Evolutionary conservation across 257 asterid species (phyloP).

Genomic region (Fraxinus excelsior): DNA sequence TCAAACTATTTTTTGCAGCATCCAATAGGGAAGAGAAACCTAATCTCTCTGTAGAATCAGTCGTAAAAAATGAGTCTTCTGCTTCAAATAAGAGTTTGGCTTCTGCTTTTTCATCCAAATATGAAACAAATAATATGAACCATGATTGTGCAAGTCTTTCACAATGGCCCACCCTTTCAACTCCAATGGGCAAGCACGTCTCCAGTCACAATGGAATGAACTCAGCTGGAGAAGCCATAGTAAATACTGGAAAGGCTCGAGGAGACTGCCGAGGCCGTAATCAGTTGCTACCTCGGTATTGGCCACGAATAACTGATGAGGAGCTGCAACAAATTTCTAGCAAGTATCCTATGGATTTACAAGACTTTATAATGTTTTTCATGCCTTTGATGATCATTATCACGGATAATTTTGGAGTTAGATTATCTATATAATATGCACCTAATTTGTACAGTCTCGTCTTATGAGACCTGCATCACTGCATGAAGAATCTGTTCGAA

Average conservation of each 20-base stretch:
- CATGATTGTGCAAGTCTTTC: slow-evolving; percentile 35
- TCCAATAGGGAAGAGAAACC: slow-evolving; percentile 45
- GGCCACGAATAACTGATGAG: slow-evolving; percentile 60
- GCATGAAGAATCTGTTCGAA: slow-evolving; percentile 15
- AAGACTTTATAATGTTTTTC: slow-evolving; percentile 12
- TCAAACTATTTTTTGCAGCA: slow-evolving; percentile 48
- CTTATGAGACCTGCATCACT: slow-evolving; percentile 15
- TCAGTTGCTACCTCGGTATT: slow-evolving; percentile 70
- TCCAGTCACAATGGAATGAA: slow-evolving; percentile 44
- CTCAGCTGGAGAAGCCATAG: slow-evolving; percentile 45
- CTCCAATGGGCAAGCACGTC: slow-evolving; percentile 43
- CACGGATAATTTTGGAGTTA: slow-evolving; percentile 8
- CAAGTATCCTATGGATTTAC: slow-evolving; percentile 65
- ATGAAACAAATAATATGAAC: slow-evolving; percentile 42
- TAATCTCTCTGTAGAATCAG: slow-evolving; percentile 33
- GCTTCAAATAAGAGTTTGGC: slow-evolving; percentile 42
- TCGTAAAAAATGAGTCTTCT: slow-evolving; percentile 40
- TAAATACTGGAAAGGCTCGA: slow-evolving; percentile 49
- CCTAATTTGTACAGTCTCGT: slow-evolving; percentile 13
- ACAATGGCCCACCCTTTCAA: slow-evolving; percentile 33
- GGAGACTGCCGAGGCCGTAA: slow-evolving; percentile 56
- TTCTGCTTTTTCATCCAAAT: slow-evolving; percentile 43
- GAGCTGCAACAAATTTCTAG: slow-evolving; percentile 68
- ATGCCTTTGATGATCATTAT: slow-evolving; percentile 25
- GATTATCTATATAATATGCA: slow-evolving; percentile 16